Evolutionary conservation across 257 asterid species (phyloP).

Genomic region (Fraxinus americana): DNA sequence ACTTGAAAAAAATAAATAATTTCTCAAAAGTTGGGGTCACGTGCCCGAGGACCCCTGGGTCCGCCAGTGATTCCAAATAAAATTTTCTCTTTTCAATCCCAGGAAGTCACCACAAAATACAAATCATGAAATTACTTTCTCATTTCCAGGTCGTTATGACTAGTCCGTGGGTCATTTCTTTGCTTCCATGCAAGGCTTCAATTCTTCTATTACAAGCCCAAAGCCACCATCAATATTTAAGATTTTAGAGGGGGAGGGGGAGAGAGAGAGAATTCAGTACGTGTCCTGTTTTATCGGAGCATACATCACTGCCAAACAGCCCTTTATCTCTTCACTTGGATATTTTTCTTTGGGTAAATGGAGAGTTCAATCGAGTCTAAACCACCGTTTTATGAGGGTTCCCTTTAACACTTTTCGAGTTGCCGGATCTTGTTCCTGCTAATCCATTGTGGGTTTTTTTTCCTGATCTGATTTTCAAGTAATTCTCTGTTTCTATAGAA

Average conservation of each 20-base stretch:
- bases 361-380: slow-evolving; percentile 24
- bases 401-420: slow-evolving; percentile 3
- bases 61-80: not conserved
- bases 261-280: not conserved
- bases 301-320: slow-evolving; percentile 34
- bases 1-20: too few relatives aligned
- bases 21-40: too few relatives aligned
- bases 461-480: slow-evolving; percentile 34
- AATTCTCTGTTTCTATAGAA: slow-evolving; percentile 20
- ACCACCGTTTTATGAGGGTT: not conserved
- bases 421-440: slow-evolving; percentile 36
- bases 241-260: not conserved
- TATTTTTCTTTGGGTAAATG: slow-evolving; percentile 26
- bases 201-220: slow-evolving; percentile 20
- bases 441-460: slow-evolving; percentile 15
- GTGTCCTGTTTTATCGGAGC: slow-evolving; percentile 5
- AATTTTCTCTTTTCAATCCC: not conserved
- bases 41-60: too few relatives aligned
- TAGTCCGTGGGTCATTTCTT: slow-evolving; percentile 40
- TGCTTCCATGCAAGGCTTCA: slow-evolving; percentile 66
- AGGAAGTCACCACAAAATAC: not conserved
- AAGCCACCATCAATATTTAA: slow-evolving; percentile 22
- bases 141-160: slow-evolving; percentile 23
- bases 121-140: slow-evolving; percentile 7
- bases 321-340: slow-evolving; percentile 33